Conservation (phyloP, 1,284 basidiomycete species). For the Dichomitus squalens region DNA sequence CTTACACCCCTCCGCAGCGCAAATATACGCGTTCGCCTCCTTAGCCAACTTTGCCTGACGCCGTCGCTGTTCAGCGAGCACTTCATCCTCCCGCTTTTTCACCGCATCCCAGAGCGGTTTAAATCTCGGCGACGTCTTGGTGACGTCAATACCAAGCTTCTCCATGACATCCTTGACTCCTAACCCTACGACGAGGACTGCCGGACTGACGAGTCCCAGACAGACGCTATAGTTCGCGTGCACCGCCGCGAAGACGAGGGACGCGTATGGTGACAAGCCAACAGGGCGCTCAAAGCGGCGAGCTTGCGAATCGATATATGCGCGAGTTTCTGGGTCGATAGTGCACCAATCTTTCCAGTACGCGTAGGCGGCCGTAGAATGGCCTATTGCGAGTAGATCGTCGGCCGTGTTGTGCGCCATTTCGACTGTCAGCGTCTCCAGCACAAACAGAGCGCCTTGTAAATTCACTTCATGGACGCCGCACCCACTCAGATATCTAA, state of each 20-base stretch:
- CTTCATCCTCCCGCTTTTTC: conserved; percentile 7
- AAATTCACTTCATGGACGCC: neutral
- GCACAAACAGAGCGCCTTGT: conserved; percentile 2
- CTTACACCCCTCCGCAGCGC: conserved; percentile 11
- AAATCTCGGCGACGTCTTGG: neutral
- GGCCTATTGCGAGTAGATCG: neutral
- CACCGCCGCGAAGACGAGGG: conserved; percentile 1
- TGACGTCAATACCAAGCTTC: neutral
- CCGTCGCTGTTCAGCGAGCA: neutral
- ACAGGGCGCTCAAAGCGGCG: conserved; percentile 1
- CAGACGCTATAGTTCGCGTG: neutral
- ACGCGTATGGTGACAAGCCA: neutral
- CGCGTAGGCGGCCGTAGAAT: neutral
- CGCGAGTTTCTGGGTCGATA: neutral
- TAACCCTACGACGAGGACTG: conserved; percentile 1
- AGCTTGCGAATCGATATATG: neutral
- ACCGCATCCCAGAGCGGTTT: conserved; percentile 16
- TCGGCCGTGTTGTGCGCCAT: neutral
- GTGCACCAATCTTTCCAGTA: conserved; percentile 3
- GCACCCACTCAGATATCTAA: conserved; percentile 2
- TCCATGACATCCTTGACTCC: conserved; percentile 3
- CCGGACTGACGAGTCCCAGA: conserved; percentile 10
- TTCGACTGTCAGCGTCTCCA: conserved; percentile 3
- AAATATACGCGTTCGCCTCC: conserved; percentile 4
- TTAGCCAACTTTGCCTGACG: conserved; percentile 3